Evolutionary conservation across 2,329 filamentous ascomycete species (phyloP), one percentile per base, ranked within the genome.

Genomic region (Claviceps sp.): DNA sequence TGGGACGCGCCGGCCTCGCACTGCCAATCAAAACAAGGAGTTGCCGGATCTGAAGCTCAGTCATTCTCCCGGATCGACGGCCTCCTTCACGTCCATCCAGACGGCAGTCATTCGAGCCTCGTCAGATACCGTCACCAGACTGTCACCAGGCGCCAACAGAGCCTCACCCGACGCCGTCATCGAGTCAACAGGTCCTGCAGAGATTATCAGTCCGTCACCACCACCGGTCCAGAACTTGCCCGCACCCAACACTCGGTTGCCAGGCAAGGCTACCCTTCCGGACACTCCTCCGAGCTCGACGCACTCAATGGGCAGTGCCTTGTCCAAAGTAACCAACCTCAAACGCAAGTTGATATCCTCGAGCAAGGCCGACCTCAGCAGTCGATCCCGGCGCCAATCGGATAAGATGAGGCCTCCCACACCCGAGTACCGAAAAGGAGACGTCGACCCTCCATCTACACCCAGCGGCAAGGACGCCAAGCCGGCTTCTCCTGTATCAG

Each of bases 1-100:
- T 46, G 79, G 75, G 76, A 70, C 71, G 52, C 69, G 77, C 50
- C 71, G 77, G 46, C 76, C 75, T 14, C 64, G 71, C 26, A 78
- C 74, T 60, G 68, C 67, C 51, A 73, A 77, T 51, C 67, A 68
- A 50, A 70, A 64, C 55, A 61, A 74, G 38, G 69, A 73, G 47
- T 67, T 79, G 4, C 63, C 74, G 8, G 70, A 73, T 52, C 69
- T 80, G 49, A 74, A 73, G 54, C 65, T 80, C 51, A 60, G 70
- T 48, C 59, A 64, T 42, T 77, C 73, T 52, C 69, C 77, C 63
- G 74, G 75, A 40, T 78, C 75, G 19, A 77, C 75, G 4, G 70
- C 70, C 17, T 65, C 67, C 40, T 59, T 59, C 22, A 34, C 52
- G 13, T 47, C 57, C 43, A 50, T 53, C 19, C 45, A 50, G 38